Evolutionary conservation across 75 land plant genomes (phyloP), one percentile per base, ranked within the genome.

Genomic region (Sequoiadendron giganteum): DNA sequence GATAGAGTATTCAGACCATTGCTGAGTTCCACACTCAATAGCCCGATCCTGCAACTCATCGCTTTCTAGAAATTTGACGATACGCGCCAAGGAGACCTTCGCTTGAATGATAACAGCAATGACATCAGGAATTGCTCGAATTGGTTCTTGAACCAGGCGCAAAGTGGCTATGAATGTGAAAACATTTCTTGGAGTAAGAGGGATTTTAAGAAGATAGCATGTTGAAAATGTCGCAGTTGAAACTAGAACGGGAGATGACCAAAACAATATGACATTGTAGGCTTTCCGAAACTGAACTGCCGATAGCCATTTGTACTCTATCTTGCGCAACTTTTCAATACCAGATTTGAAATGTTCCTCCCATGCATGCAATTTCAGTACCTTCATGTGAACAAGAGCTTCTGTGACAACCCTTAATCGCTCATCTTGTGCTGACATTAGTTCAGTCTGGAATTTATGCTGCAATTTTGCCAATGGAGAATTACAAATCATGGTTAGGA

Each of bases 301-400:
- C 10, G 88, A 52, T 34, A 93, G 85, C 93, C 93, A 91, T 9
- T 87, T 85, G 58, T 87, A 45, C 75, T 93, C 93, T 40, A 73
- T 84, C 18, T 88, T 77, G 16, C 93, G 90, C 47, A 88, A 49
- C 16, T 82, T 83, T 47, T 88, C 86, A n/a, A 93, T 89, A 73
- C 34, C 49, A 21, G 58, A 77, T 75, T 85, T 87, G 84, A 93
- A 93, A 39, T 84, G 85, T 47, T 83, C 86, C 87, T 93, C 93
- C 93, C 93, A 93, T 30, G 93, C 93, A 85, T 92, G 88, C 38
- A 89, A 88, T 83, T 93, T 93, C 54, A 93, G 84, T 34, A 93
- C 90, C 88, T 93, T 91, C 83, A 93, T 91, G 81, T 84, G 87
- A 68, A 47, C 85, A 21, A 93, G 88, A 54, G 85, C 90, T 88